Base-by-base conservation (phyloP, 2,329 filamentous ascomycete genomes). In the Xenosphaeropsis pyriputrescens region DNA sequence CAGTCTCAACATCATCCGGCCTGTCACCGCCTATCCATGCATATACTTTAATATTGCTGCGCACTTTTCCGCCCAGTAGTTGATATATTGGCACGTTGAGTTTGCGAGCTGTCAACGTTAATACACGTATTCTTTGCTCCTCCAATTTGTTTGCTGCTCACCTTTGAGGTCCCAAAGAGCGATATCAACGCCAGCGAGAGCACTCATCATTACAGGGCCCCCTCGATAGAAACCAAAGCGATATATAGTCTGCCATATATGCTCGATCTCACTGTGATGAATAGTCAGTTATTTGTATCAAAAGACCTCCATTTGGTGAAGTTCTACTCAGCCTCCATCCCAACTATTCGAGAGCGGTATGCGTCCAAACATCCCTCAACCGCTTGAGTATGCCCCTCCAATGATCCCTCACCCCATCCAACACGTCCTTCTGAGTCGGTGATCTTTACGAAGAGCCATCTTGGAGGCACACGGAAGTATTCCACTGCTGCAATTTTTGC, bases 381-480 rank as follows among this genome's bases (percentile, higher is more conserved):
- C 2, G 79, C 77, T 40, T 81, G 69, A 1, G 75, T 76, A 48
- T 86, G 81, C 0, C 80, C 81, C 56, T 85, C 80, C 0, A 86
- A 58, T 0, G 78, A 79, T 0, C 75, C 79, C 53, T 85, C 81
- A 14, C 81, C 81, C 81, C 81, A 85, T 6, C 81, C 81, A 36
- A 66, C 60, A 26, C 71, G 64, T 3, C 72, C 78, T 2, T 66
- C 64, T 26, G 75, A 71, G 50, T 85, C 79, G 2, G 70, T 75
- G 44, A 86, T 70, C 54, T 85, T 86, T 46, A 85, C 80, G 45
- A 85, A 84, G 2, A 86, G 64, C 80, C 80, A 86, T 31, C 81
- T 65, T 12, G 81, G 81, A 34, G 77, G 75, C 7, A 85, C 74
- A 14, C 80, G 70, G 53, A 85, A 85, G 51, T 85, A 83, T 47